Evolutionary conservation across 768 basidiomycete genomes (phyloP).

Genomic region (Mycena kentingensis): DNA sequence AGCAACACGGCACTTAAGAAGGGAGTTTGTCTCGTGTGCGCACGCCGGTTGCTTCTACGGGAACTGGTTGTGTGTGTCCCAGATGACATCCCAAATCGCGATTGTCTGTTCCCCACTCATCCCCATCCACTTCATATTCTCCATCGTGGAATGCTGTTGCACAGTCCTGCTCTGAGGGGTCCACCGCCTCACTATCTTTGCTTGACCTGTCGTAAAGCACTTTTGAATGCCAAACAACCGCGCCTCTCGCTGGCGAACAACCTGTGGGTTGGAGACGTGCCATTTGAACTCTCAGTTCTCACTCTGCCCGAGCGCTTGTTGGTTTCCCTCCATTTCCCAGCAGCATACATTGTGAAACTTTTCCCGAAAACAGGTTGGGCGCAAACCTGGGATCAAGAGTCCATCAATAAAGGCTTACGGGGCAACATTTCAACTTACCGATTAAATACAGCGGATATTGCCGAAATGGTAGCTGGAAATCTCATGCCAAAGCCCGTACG

Average conservation of each 20-base stretch:
- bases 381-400: not conserved
- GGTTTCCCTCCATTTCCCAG: slow-evolving; percentile 33
- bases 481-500: slow-evolving; percentile 34
- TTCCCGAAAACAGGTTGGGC: slow-evolving; percentile 26
- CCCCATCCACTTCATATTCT: not conserved
- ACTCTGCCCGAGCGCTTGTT: slow-evolving; percentile 42
- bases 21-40: not conserved
- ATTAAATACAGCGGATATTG: slow-evolving; percentile 29
- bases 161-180: not conserved
- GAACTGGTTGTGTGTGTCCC: not conserved
- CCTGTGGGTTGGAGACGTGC: slow-evolving; percentile 41
- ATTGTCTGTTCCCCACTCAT: not conserved
- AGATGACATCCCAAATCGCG: not conserved
- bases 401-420: slow-evolving; percentile 31
- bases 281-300: slow-evolving; percentile 29
- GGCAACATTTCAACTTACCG: slow-evolving; percentile 39
- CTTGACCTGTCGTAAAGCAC: not conserved
- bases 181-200: not conserved
- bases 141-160: not conserved
- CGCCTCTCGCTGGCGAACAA: slow-evolving; percentile 6
- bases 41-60: not conserved
- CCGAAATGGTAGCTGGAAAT: slow-evolving; percentile 35
- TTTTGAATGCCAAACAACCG: not conserved
- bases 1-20: not conserved
- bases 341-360: slow-evolving; percentile 38